Conservation (phyloP, 2,329 filamentous ascomycete species). For the Zelopaecilomyces penicillatus region DNA sequence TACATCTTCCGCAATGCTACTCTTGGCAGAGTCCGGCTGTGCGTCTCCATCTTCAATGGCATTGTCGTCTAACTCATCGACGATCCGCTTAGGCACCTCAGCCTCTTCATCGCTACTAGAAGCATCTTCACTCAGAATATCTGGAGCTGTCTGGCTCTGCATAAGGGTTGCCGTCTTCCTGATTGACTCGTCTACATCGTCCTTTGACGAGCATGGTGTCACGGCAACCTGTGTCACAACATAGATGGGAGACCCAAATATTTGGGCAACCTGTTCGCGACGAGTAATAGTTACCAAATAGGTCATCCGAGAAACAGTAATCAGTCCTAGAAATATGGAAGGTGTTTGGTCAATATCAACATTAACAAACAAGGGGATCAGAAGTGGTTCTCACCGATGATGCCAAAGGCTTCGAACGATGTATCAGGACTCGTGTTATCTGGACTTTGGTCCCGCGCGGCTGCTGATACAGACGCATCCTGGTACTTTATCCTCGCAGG, state of each 20-base stretch:
- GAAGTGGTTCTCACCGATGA: conserved; percentile 40
- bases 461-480: conserved; percentile 39
- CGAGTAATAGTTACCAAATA: conserved; percentile 83
- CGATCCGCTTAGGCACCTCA: conserved; percentile 24
- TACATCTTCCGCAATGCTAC: conserved; percentile 79
- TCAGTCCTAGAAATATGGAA: conserved; percentile 51
- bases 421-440: conserved; percentile 36
- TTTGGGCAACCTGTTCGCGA: conserved; percentile 80
- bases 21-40: conserved; percentile 29
- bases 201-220: conserved; percentile 74
- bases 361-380: neutral
- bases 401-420: conserved; percentile 52
- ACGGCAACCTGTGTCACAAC: conserved; percentile 81
- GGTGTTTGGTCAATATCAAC: neutral
- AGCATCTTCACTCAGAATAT: conserved; percentile 32
- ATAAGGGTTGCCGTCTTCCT: conserved; percentile 44
- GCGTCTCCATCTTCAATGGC: conserved; percentile 39
- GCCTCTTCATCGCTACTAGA: conserved; percentile 42
- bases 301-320: conserved; percentile 70
- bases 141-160: conserved; percentile 25
- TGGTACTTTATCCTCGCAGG: conserved; percentile 65
- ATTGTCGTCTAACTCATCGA: conserved; percentile 25
- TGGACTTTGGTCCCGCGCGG: conserved; percentile 36
- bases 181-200: conserved; percentile 67
- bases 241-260: conserved; percentile 75